Conservation (phyloP, 192 early-diverging fungal genomes). For the Coemansia pectinata region DNA sequence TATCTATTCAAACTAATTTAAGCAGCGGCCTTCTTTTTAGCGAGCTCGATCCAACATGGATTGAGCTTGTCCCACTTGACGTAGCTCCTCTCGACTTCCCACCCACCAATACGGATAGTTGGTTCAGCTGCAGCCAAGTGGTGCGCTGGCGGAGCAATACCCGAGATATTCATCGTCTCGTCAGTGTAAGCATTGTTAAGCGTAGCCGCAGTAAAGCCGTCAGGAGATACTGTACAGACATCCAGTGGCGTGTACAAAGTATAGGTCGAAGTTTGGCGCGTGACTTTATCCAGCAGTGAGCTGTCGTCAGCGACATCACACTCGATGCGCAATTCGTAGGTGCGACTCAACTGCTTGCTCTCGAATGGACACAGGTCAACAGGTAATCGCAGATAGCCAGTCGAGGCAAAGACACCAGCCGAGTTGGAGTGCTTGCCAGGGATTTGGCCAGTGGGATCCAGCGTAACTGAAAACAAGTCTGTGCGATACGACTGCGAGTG, state of each 20-base stretch:
- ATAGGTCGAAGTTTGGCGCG: slow-evolving; percentile 20
- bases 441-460: slow-evolving; percentile 6
- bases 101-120: slow-evolving; percentile 20
- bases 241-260: slow-evolving; percentile 20
- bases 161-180: slow-evolving; percentile 30
- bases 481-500: slow-evolving; percentile 17
- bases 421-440: slow-evolving; percentile 4
- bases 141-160: slow-evolving; percentile 22
- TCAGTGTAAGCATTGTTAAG: slow-evolving; percentile 38
- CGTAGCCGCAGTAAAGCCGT: slow-evolving; percentile 17
- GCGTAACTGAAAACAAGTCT: slow-evolving; percentile 13
- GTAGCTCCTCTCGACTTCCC: slow-evolving; percentile 33
- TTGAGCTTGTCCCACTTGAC: slow-evolving; percentile 35
- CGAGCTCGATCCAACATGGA: slow-evolving; percentile 35
- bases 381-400: slow-evolving; percentile 24
- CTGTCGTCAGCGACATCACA: slow-evolving; percentile 30
- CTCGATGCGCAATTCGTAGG: slow-evolving; percentile 38
- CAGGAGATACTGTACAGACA: slow-evolving; percentile 27
- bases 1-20: not conserved
- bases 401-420: slow-evolving; percentile 10
- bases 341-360: slow-evolving; percentile 38
- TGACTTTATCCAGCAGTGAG: slow-evolving; percentile 29
- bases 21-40: slow-evolving; percentile 12
- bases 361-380: slow-evolving; percentile 44
- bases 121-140: slow-evolving; percentile 25